phyloP scores from a whole-genome alignment of 164 flowering plant genomes.

The Sedum album region DNA sequence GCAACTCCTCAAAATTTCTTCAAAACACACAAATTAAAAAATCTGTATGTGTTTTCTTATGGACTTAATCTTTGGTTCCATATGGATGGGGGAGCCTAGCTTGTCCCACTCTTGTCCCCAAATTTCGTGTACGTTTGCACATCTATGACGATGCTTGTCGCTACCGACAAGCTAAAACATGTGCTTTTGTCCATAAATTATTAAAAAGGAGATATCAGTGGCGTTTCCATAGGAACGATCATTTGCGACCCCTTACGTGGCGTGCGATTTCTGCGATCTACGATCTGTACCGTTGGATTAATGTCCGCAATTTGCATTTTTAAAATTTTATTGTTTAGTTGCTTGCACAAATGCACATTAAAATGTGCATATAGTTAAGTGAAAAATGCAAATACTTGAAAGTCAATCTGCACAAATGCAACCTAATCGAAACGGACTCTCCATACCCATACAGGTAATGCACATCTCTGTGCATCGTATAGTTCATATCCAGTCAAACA shows the following conservation, averaged over 20 bases:
- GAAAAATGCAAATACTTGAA: too few relatives aligned
- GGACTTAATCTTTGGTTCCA: constrained; percentile 14
- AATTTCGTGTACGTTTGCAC: constrained; percentile 20
- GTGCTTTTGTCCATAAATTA: constrained; percentile 49
- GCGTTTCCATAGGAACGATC: too few relatives aligned
- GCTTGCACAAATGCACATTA: too few relatives aligned
- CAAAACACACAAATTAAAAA: background rate
- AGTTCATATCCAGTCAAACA: constrained; percentile 3
- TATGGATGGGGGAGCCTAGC: constrained; percentile 49
- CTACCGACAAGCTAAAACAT: constrained; percentile 50
- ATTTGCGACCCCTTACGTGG: too few relatives aligned
- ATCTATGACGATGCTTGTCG: constrained; percentile 33
- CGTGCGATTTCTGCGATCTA: too few relatives aligned
- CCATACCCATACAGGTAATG: constrained; percentile 13
- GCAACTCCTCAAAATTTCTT: background rate
- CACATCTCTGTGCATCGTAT: background rate
- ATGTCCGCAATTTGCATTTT: too few relatives aligned
- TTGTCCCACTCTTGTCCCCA: constrained; percentile 63
- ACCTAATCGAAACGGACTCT: too few relatives aligned
- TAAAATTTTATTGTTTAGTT: too few relatives aligned
- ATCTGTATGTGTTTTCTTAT: background rate
- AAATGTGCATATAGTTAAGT: too few relatives aligned
- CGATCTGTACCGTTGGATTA: too few relatives aligned
- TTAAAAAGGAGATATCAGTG: constrained; percentile 16
- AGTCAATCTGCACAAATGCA: too few relatives aligned